Conservation (phyloP, 2,329 filamentous ascomycete species). For the Alternaria arbusti region DNA sequence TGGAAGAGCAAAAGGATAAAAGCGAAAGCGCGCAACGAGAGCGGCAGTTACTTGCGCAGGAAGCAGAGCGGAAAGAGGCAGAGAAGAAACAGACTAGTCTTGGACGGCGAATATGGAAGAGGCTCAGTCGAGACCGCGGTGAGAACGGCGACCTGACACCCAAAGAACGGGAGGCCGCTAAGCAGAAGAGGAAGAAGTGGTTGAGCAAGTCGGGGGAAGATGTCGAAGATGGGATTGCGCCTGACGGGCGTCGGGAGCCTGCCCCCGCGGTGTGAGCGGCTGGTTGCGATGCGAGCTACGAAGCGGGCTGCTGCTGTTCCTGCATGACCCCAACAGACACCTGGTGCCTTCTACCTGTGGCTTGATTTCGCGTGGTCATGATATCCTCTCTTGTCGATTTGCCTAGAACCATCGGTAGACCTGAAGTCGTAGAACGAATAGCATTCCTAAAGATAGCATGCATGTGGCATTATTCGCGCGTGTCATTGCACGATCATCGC, state of each 20-base stretch:
- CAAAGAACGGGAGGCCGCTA: constrained; percentile 27
- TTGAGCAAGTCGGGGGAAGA: constrained; percentile 44
- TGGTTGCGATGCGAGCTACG: not conserved
- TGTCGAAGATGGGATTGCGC: constrained; percentile 45
- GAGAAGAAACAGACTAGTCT: constrained; percentile 45
- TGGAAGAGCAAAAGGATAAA: constrained; percentile 62
- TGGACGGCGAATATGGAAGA: constrained; percentile 38
- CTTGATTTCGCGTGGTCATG: not conserved
- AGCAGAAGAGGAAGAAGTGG: constrained; percentile 34
- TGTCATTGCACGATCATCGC: constrained; percentile 15
- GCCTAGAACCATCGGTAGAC: not conserved
- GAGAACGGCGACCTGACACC: constrained; percentile 24
- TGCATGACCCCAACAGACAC: constrained; percentile 8
- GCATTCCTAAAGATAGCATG: not conserved
- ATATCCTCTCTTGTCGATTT: constrained; percentile 10
- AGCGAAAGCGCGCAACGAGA: constrained; percentile 66
- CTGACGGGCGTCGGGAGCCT: constrained; percentile 33
- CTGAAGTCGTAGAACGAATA: not conserved
- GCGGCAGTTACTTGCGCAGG: constrained; percentile 57
- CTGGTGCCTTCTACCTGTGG: not conserved
- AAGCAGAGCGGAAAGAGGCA: constrained; percentile 55
- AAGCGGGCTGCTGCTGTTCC: constrained; percentile 12
- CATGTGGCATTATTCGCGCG: not conserved
- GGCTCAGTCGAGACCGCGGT: constrained; percentile 23
- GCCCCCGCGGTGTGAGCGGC: constrained; percentile 12